A percentile compares a stretch with the other conserved stretches of the same genome.
phyloP scores from a whole-genome alignment of 1,284 basidiomycete genomes.

The Ganoderma leucocontextum region DNA sequence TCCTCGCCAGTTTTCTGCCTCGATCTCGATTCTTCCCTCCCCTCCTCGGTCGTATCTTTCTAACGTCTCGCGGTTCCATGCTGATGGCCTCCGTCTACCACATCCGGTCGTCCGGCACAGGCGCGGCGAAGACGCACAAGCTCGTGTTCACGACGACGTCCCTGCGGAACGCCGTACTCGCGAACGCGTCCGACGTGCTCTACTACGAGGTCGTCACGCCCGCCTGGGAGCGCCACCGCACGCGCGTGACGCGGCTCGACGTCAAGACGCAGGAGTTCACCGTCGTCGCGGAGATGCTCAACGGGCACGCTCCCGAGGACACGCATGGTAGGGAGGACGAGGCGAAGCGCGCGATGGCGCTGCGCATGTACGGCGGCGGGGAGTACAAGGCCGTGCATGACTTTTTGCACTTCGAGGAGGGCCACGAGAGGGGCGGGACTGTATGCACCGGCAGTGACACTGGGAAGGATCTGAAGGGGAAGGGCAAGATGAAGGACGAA shows the following conservation, averaged over 20 bases:
- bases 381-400: constrained; percentile 39
- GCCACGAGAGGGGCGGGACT: neutral
- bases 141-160: constrained; percentile 50
- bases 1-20: neutral
- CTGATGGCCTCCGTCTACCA: constrained; percentile 27
- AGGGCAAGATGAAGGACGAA: constrained; percentile 13
- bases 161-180: constrained; percentile 48
- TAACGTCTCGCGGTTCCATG: neutral
- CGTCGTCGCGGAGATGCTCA: constrained; percentile 45
- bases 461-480: constrained; percentile 11
- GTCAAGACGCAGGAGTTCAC: constrained; percentile 45
- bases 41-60: neutral
- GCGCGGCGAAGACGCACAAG: constrained; percentile 40
- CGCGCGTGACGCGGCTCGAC: constrained; percentile 47
- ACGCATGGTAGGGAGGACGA: constrained; percentile 19
- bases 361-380: constrained; percentile 41
- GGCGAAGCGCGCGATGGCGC: constrained; percentile 39
- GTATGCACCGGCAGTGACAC: neutral
- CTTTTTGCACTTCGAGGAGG: constrained; percentile 38
- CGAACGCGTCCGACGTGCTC: constrained; percentile 48
- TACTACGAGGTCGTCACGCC: constrained; percentile 54
- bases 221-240: constrained; percentile 48
- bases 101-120: constrained; percentile 17
- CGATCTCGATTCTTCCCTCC: constrained; percentile 10
- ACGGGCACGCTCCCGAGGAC: constrained; percentile 35